These are phyloP conservation scores for Breviolum minutum DNA, from an alignment of 73 alveolate genomes.

Conservation along the genomic window DNA sequence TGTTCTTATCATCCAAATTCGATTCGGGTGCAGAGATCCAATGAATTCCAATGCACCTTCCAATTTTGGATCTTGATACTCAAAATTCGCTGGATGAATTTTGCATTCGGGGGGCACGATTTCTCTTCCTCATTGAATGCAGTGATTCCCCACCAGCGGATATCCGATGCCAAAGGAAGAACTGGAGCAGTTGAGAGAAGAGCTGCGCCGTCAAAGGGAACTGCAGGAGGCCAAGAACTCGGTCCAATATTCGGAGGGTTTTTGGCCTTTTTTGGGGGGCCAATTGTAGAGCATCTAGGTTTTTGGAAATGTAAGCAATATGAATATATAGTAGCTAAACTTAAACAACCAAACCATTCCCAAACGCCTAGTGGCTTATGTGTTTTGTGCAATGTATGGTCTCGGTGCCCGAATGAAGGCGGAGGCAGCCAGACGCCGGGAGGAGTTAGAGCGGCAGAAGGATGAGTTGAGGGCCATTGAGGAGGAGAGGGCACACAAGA, in stretches of 20 bases:
- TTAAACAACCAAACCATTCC: no score
- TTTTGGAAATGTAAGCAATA: no score
- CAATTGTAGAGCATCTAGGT: no score
- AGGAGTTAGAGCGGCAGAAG: constrained; percentile 65
- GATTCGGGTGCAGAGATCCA: no score
- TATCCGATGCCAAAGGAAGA: background rate
- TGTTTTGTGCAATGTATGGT: no score
- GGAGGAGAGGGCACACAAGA: background rate
- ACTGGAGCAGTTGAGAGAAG: constrained; percentile 81
- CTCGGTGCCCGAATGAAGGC: background rate
- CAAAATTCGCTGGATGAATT: background rate
- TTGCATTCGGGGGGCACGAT: background rate
- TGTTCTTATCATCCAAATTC: no score
- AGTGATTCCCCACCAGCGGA: background rate
- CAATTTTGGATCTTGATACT: no score
- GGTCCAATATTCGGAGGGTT: background rate
- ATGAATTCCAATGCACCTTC: no score
- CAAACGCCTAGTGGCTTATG: background rate
- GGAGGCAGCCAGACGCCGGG: constrained; percentile 59
- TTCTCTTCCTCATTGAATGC: background rate
- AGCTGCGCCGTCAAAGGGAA: constrained; percentile 60
- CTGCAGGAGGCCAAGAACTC: constrained; percentile 39
- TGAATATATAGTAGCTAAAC: no score
- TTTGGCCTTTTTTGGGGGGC: no score
- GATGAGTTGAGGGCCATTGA: constrained; percentile 64